phyloP scores from a whole-genome alignment of 192 early-diverging fungal genomes.

The Neocallimastix lanati region DNA sequence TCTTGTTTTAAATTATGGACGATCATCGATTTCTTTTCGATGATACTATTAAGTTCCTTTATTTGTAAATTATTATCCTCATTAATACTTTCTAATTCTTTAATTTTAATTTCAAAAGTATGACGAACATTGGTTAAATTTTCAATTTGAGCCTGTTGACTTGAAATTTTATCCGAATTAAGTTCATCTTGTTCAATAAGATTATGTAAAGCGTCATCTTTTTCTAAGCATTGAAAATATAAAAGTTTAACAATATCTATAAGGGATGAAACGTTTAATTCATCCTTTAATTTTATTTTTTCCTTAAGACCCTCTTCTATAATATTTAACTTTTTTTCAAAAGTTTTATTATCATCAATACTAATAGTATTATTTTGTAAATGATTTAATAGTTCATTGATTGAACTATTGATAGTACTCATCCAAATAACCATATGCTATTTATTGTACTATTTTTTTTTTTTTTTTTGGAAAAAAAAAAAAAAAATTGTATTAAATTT shows the following conservation, averaged over 20 bases:
- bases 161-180: neutral
- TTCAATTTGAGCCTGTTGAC: neutral
- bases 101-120: neutral
- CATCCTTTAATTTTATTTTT: neutral
- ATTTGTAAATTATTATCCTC: neutral
- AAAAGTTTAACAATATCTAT: neutral
- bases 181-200: neutral
- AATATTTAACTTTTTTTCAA: neutral
- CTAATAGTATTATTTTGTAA: neutral
- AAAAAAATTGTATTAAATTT: too few species aligned
- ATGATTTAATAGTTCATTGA: neutral
- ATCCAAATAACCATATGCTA: neutral
- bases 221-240: neutral
- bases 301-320: neutral
- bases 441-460: too few species aligned
- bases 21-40: neutral
- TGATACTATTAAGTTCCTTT: neutral
- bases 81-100: neutral
- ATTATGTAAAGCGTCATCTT: neutral
- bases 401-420: neutral
- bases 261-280: neutral
- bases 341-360: neutral
- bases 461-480: too few species aligned
- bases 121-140: neutral
- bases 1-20: neutral